Evolutionary conservation across 2,329 filamentous ascomycete species (phyloP).

Genomic region (Cladosporium sp.): DNA sequence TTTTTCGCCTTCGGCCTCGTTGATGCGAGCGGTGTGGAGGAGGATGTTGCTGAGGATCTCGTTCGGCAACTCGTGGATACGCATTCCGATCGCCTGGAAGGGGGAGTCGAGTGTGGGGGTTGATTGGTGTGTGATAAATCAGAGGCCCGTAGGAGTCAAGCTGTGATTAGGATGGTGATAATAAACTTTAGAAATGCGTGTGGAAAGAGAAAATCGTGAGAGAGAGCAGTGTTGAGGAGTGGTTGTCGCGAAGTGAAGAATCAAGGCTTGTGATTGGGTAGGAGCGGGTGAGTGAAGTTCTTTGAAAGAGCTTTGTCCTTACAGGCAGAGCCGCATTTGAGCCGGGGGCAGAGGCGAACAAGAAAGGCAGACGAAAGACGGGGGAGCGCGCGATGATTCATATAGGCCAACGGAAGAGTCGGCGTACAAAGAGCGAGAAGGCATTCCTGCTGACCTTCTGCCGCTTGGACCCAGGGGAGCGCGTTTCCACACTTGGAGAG

Average conservation of each 20-base stretch:
- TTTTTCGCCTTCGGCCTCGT: constrained; percentile 43
- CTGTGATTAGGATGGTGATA: no score
- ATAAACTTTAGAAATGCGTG: neutral
- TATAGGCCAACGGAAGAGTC: constrained; percentile 1
- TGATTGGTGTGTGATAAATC: neutral
- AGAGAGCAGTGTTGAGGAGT: no score
- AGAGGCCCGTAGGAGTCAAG: no score
- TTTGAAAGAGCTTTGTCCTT: constrained; percentile 12
- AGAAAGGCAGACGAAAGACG: neutral
- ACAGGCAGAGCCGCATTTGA: constrained; percentile 7
- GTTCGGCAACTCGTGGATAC: constrained; percentile 47
- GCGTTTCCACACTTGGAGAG: neutral
- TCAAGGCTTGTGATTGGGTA: constrained; percentile 8
- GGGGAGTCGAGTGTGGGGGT: neutral
- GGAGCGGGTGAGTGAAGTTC: constrained; percentile 9
- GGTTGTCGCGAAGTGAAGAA: constrained; percentile 7
- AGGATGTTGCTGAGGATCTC: constrained; percentile 52
- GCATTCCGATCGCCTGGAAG: constrained; percentile 18
- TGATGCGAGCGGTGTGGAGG: constrained; percentile 44
- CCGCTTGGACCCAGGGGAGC: constrained; percentile 5
- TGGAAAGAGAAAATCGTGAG: neutral
- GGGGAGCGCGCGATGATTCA: constrained; percentile 8
- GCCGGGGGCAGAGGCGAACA: neutral
- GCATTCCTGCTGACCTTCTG: constrained; percentile 12
- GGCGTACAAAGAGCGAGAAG: neutral